Conservation (phyloP, 2,329 filamentous ascomycete species). For the Aspergillus latus region DNA sequence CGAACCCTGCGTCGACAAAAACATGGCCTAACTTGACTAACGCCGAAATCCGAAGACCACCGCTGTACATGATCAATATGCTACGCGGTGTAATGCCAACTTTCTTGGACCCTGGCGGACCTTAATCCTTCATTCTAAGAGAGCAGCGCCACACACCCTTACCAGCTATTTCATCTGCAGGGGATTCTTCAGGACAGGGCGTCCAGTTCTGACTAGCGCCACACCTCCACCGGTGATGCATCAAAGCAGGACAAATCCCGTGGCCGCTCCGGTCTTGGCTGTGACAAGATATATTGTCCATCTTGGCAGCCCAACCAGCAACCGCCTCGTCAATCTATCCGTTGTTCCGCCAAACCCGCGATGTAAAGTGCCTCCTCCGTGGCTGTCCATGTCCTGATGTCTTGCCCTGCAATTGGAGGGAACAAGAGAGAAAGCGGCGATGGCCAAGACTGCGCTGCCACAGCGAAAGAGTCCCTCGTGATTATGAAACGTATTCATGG, state of each 20-base stretch:
- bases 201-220: background rate
- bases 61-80: background rate
- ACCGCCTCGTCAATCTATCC: conserved; percentile 3
- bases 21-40: background rate
- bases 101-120: background rate
- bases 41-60: background rate
- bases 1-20: background rate
- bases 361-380: background rate
- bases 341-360: background rate
- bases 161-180: background rate
- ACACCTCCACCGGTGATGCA: conserved; percentile 1
- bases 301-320: conserved; percentile 5
- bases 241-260: conserved; percentile 6
- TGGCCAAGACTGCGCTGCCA: conserved; percentile 1
- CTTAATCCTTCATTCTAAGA: background rate
- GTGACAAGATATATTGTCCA: background rate
- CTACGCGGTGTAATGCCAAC: background rate
- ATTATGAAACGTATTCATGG: conserved; percentile 5
- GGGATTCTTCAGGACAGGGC: background rate
- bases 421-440: background rate
- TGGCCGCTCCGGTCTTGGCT: background rate
- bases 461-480: conserved; percentile 4
- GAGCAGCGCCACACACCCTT: background rate
- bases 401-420: conserved; percentile 7
- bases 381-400: background rate